A percentile compares a stretch with the other conserved stretches of the same genome.
Conservation (phyloP, 441 rosid genomes). For the Mallotus japonicus region DNA sequence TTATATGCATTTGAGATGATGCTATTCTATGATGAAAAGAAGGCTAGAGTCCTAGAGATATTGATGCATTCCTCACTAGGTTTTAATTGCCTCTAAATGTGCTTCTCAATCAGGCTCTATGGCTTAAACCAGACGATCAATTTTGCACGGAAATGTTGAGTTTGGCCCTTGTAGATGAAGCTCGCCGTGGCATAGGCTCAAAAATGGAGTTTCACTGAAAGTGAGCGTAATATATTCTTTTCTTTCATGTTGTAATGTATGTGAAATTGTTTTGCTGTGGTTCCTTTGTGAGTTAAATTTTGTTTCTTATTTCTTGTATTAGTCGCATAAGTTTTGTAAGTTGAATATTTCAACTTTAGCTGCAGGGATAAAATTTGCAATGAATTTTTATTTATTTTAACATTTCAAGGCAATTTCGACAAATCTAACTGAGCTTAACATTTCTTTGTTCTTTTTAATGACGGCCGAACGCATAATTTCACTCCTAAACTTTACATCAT, state of each 20-base stretch:
- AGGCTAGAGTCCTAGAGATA: too few species aligned
- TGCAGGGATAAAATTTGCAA: too few species aligned
- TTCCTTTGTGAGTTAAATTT: not conserved
- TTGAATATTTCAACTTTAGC: too few species aligned
- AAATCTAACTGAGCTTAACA: too few species aligned
- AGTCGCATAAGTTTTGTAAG: too few species aligned
- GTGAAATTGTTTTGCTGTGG: constrained; percentile 15
- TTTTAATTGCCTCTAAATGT: not conserved
- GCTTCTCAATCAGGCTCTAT: constrained; percentile 54
- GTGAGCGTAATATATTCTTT: constrained; percentile 7
- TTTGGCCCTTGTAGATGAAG: constrained; percentile 70
- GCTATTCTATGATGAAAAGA: too few species aligned
- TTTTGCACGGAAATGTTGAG: constrained; percentile 88
- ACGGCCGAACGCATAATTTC: too few species aligned
- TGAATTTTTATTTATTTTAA: too few species aligned
- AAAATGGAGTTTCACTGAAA: constrained; percentile 42
- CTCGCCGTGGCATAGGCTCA: constrained; percentile 54
- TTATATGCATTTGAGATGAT: not conserved
- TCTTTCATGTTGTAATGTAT: constrained; percentile 25
- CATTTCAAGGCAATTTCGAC: too few species aligned
- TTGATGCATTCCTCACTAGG: constrained; percentile 6
- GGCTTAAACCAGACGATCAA: constrained; percentile 82
- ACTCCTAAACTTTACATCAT: too few species aligned
- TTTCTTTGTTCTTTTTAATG: too few species aligned
- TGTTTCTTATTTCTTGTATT: not conserved